phyloP scores from a whole-genome alignment of 345 rosid genomes.

The Hypericum androsaemum region DNA sequence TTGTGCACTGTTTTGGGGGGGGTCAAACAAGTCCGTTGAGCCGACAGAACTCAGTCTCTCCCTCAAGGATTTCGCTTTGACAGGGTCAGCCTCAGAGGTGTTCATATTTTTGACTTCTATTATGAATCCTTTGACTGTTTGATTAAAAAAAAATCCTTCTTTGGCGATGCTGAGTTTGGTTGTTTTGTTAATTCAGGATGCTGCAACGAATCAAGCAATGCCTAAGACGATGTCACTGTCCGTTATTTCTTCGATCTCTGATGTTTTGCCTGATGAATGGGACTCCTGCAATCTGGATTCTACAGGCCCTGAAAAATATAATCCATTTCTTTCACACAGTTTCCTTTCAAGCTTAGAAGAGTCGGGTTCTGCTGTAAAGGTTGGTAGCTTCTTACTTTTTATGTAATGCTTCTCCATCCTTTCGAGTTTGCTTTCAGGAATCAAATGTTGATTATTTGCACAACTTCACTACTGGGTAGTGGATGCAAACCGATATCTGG shows the following conservation, averaged over 20 bases:
- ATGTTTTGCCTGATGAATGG: slow-evolving; percentile 61
- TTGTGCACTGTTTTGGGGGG: slow-evolving; percentile 68
- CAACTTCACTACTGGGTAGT: no score
- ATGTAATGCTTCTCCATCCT: not conserved
- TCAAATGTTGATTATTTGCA: no score
- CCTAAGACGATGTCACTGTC: slow-evolving; percentile 42
- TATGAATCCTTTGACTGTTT: not conserved
- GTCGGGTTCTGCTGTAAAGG: slow-evolving; percentile 59
- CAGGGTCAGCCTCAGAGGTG: slow-evolving; percentile 48
- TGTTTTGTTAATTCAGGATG: slow-evolving; percentile 31
- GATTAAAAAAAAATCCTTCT: not conserved
- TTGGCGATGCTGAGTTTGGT: not conserved
- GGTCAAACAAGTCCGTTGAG: slow-evolving; percentile 45
- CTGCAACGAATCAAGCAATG: slow-evolving; percentile 10
- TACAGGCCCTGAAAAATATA: slow-evolving; percentile 47
- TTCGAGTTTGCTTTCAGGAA: no score
- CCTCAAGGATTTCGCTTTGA: slow-evolving; percentile 40
- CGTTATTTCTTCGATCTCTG: slow-evolving; percentile 58
- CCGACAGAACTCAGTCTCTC: slow-evolving; percentile 38
- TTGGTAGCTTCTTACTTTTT: slow-evolving; percentile 11
- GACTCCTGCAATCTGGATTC: slow-evolving; percentile 76
- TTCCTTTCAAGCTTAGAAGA: slow-evolving; percentile 89
- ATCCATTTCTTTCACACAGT: slow-evolving; percentile 70
- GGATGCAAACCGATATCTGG: no score
- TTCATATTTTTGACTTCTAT: slow-evolving; percentile 13